These are phyloP conservation scores for Lignosus rhinocerotis DNA, from an alignment of 1,284 basidiomycete species.

Conservation along the genomic window DNA sequence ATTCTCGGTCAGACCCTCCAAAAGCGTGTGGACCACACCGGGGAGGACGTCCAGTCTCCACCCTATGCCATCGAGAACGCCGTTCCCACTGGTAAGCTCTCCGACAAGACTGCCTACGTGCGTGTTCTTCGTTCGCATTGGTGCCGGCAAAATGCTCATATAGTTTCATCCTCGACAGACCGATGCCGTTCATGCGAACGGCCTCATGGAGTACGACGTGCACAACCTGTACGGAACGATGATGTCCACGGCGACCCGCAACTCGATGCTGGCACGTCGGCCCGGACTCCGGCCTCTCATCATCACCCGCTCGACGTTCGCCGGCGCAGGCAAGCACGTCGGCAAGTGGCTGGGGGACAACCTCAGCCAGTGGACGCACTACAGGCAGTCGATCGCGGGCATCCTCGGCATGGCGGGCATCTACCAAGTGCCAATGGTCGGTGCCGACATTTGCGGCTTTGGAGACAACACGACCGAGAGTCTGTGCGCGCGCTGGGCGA, in stretches of 20 bases:
- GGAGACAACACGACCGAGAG: conserved; percentile 62
- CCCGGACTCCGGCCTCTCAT: conserved; percentile 63
- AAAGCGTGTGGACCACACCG: conserved; percentile 37
- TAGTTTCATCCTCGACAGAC: conserved; percentile 35
- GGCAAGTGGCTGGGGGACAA: conserved; percentile 78
- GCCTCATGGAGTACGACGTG: conserved; percentile 62
- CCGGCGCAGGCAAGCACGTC: conserved; percentile 61
- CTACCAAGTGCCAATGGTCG: conserved; percentile 71
- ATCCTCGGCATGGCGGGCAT: conserved; percentile 63
- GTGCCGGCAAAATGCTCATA: background rate
- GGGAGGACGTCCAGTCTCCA: conserved; percentile 46
- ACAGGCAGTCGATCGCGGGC: conserved; percentile 59
- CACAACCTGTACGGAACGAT: conserved; percentile 74
- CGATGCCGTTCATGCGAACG: conserved; percentile 60
- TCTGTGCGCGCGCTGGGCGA: conserved; percentile 69
- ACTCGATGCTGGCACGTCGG: conserved; percentile 61
- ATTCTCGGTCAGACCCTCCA: conserved; percentile 44
- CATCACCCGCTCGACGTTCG: conserved; percentile 74
- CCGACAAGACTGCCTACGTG: conserved; percentile 56
- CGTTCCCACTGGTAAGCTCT: conserved; percentile 44
- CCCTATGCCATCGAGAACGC: conserved; percentile 62
- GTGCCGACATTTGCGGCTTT: conserved; percentile 68
- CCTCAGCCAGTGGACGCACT: conserved; percentile 56
- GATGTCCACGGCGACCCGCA: conserved; percentile 65
- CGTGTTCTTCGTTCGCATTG: conserved; percentile 20